Evolutionary conservation across 352 stramenopile genomes (phyloP), one percentile per base, ranked within the genome.

Genomic region (Globisporangium parvum): DNA sequence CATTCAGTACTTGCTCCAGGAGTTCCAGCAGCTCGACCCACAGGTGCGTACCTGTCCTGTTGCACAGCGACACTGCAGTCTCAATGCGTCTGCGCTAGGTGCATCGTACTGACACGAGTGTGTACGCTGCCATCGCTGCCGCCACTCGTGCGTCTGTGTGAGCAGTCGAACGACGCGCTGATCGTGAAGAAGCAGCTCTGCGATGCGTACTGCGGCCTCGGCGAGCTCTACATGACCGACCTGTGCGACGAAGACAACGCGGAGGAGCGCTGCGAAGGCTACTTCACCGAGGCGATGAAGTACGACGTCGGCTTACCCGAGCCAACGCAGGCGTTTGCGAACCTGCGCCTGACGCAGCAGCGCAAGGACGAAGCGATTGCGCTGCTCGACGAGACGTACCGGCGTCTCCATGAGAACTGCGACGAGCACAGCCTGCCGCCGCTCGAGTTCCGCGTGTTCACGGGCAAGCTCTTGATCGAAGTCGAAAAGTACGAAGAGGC

Each of bases 191-290:
- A 96, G 71, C 93, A 98, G 72, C 85, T 98, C 24, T 95, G 88
- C 50, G 85, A 94, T 53, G 95, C 93, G 37, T 97, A 96, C 69
- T 98, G 94, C 73, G 91, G 86, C 9, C 76, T 98, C 15, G 93
- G 88, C 12, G 96, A 99, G 75, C 83, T 99, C 18, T 99, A 98
- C 71, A 93, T 99, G 80, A 98, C 96, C 26, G 96, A 99, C 67
- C 75, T 99, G 42, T 99, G 85, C 57, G 82, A 92, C 63, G 70
- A 88, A 66, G 72, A 95, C 56, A 86, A 98, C 64, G 96, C 96
- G 21, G 96, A 99, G 75, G 66, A 57, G 12, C 77, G 83, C 40
- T 98, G 96, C 66, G 93, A 98, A 70, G 72, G 73, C 2, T 92
- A 90, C 56, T 86, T 98, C 37, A 62, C 86, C 51, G 72, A 91